These are phyloP conservation scores for Aethionema arabicum DNA, from an alignment of 345 rosid genomes.

Conservation along the genomic window DNA sequence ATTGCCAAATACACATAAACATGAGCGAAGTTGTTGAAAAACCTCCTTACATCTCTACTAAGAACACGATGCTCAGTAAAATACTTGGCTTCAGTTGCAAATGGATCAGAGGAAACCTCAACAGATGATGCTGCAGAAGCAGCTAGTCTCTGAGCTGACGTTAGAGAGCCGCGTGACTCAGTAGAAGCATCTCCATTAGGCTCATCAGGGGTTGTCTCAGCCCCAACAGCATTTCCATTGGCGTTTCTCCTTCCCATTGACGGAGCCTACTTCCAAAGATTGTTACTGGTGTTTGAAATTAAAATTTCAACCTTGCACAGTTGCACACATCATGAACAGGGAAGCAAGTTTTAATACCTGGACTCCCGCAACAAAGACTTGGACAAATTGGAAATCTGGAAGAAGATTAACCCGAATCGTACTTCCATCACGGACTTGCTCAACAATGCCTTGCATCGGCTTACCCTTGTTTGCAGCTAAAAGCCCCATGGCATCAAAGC, in stretches of 20 bases:
- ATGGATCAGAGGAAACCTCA: constrained; percentile 79
- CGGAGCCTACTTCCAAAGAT: constrained; percentile 59
- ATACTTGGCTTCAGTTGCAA: constrained; percentile 81
- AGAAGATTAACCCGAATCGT: constrained; percentile 86
- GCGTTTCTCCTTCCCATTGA: constrained; percentile 72
- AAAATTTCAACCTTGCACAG: background rate
- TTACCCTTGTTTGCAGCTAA: constrained; percentile 74
- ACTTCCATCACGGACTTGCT: constrained; percentile 97
- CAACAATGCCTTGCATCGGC: constrained; percentile 86
- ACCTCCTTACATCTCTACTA: constrained; percentile 70
- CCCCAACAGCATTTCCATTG: constrained; percentile 43
- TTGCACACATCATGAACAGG: background rate
- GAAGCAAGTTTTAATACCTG: constrained; percentile 52
- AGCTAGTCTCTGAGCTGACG: constrained; percentile 94
- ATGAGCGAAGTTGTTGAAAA: background rate
- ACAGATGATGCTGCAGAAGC: constrained; percentile 52
- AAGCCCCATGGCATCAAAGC: constrained; percentile 80
- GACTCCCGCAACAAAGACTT: constrained; percentile 93
- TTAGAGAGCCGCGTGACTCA: constrained; percentile 63
- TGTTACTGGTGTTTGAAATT: background rate
- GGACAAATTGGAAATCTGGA: constrained; percentile 93
- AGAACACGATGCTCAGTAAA: constrained; percentile 88
- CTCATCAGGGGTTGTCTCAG: constrained; percentile 49
- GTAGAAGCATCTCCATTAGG: constrained; percentile 69
- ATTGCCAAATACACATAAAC: constrained; percentile 17